Base-by-base conservation (phyloP, 352 stramenopile species). In the Phytophthora citricola region DNA sequence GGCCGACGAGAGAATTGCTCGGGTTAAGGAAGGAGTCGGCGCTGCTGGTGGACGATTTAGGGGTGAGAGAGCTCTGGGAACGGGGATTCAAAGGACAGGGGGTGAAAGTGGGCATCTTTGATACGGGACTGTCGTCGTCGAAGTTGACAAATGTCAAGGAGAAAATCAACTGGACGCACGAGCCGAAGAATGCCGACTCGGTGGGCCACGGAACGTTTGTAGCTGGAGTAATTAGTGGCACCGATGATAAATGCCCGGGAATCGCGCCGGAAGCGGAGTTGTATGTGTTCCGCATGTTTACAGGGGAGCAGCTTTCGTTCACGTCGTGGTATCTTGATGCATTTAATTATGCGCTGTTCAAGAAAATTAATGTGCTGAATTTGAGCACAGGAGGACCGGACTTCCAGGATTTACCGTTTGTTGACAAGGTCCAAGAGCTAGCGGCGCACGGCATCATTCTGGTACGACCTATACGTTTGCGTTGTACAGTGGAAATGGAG, bases 271-370 rank as follows among this genome's bases (percentile, higher is more conserved):
- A 93, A 43, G 81, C 83, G 10, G 73, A 92, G 40, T 58, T 97
- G 26, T 90, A 85, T 31, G 77, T 94, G 31, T 96, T 96, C 17
- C 79, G 86, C 22, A 92, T 95, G 58, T 97, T 97, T 70, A 96
- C 85, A 7, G 79, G 72, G n/a, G 73, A 93, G 12, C 87, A 94
- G 53, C 67, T 95, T 29, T 94, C 86, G 24, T 97, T 95, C 59
- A 97, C 90, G 24, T 94, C 89, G 11, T 97, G 89, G 90, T 96
- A 96, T 66, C 76, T 96, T 4, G 90, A 97, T 52, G 90, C 89
- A 5, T 95, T 97, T 68, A 97, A 97, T 58, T 97, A 95, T 63
- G 85, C 89, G 15, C 57, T 97, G 5, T 93, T 88, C 48, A 76
- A 85, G 29, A 59, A 72, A 9, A 80, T 96, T 26, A 74, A 96